Conservation (phyloP, 2,329 filamentous ascomycete species). For the Exophiala phaeomuriformis region DNA sequence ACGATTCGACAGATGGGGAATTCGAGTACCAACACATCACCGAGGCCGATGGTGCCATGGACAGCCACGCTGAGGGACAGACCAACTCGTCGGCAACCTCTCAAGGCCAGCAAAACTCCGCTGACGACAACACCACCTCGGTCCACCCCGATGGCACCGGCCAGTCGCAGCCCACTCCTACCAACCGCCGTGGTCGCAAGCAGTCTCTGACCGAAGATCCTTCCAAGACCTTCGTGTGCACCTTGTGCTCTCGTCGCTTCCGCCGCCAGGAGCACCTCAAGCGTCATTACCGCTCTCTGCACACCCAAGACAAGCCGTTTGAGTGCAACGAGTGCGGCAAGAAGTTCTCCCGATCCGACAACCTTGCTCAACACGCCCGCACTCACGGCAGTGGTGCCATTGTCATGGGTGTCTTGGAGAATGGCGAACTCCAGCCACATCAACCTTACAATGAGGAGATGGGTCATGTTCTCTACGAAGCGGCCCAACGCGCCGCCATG, state of each 20-base stretch:
- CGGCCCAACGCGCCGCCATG: conserved; percentile 64
- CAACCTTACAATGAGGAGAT: conserved; percentile 54
- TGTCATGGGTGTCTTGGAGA: conserved; percentile 79
- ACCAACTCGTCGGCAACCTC: conserved; percentile 34
- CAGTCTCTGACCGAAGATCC: conserved; percentile 96
- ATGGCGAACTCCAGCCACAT: conserved; percentile 49
- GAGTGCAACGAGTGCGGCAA: conserved; percentile 97
- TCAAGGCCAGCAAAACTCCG: conserved; percentile 39
- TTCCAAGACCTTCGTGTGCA: conserved; percentile 96
- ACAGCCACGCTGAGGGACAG: conserved; percentile 40
- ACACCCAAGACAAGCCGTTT: conserved; percentile 98
- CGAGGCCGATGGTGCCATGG: conserved; percentile 31
- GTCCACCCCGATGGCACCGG: conserved; percentile 23
- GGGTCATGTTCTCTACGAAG: conserved; percentile 74
- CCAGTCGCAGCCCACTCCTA: conserved; percentile 41
- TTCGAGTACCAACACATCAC: conserved; percentile 29
- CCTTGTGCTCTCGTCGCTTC: conserved; percentile 93
- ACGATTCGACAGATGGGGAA: conserved; percentile 29
- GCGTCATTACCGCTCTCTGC: conserved; percentile 95
- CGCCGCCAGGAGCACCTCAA: conserved; percentile 97
- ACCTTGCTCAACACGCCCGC: conserved; percentile 89
- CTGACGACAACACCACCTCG: conserved; percentile 40
- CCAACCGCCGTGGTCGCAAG: conserved; percentile 92
- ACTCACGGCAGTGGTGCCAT: conserved; percentile 88
- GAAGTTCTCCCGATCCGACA: conserved; percentile 98